These are phyloP conservation scores for Neoboletus magnificus DNA, from an alignment of 768 basidiomycete species.

Conservation along the genomic window DNA sequence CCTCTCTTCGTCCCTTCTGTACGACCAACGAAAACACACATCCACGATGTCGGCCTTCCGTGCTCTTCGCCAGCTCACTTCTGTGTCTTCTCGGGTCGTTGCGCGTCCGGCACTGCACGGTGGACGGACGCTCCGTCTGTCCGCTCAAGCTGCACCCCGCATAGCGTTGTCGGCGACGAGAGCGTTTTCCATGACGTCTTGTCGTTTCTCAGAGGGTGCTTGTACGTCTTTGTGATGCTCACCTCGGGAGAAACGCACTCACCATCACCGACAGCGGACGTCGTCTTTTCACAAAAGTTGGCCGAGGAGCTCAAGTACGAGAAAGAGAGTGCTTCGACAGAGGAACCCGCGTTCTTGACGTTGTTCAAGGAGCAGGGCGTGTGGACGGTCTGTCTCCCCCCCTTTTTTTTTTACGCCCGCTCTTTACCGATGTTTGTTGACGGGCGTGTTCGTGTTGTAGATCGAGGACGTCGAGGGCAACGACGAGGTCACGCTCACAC, in stretches of 20 bases:
- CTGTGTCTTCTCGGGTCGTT: conserved; percentile 40
- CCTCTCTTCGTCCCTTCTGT: background rate
- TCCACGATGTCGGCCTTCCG: conserved; percentile 61
- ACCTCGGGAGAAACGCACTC: background rate
- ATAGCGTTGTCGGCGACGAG: conserved; percentile 29
- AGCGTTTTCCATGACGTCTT: conserved; percentile 39
- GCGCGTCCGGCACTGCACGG: conserved; percentile 25
- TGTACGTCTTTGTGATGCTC: conserved; percentile 29
- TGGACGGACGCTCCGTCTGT: conserved; percentile 19
- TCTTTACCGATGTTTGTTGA: background rate
- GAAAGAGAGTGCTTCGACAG: conserved; percentile 47
- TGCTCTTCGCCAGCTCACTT: conserved; percentile 54
- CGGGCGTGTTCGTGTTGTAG: conserved; percentile 32
- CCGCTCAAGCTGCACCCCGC: conserved; percentile 13
- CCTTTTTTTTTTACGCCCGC: too few species aligned
- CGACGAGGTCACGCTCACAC: conserved; percentile 79
- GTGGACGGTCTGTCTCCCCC: conserved; percentile 58
- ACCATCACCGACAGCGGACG: conserved; percentile 51
- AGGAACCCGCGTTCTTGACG: conserved; percentile 73
- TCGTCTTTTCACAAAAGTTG: conserved; percentile 70
- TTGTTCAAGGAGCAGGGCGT: conserved; percentile 68
- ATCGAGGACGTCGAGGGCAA: conserved; percentile 67
- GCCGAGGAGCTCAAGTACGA: conserved; percentile 86
- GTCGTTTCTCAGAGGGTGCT: conserved; percentile 41
- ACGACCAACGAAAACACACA: conserved; percentile 1